These are phyloP conservation scores for Parietichytrium sp. DNA, from an alignment of 108 stramenopile genomes.

Conservation along the genomic window DNA sequence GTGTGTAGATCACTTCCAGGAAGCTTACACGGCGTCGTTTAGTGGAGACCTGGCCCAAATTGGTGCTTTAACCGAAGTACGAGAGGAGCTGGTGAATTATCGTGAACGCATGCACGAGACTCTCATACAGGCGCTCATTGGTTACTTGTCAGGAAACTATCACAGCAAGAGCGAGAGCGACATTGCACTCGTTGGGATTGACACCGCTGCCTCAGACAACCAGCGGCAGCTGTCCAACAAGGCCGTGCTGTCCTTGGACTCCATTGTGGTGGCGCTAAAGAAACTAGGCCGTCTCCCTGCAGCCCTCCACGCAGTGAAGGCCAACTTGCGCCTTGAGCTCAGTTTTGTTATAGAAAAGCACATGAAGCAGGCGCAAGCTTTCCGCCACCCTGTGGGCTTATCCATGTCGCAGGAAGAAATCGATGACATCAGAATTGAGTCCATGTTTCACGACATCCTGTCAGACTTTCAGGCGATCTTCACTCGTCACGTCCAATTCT, in stretches of 20 bases:
- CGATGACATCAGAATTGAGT: neutral
- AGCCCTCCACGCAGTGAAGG: slow-evolving; percentile 11
- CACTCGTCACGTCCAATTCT: slow-evolving; percentile 20
- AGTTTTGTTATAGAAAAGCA: neutral
- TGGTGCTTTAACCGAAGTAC: neutral
- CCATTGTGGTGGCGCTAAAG: slow-evolving; percentile 1
- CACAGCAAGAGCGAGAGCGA: neutral
- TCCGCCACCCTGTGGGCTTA: neutral
- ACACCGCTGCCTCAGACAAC: neutral
- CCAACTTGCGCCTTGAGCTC: neutral
- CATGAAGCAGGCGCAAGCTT: neutral
- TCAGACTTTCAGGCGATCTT: slow-evolving; percentile 37
- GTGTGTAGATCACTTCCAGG: slow-evolving; percentile 19
- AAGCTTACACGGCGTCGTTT: neutral
- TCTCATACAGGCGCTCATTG: neutral
- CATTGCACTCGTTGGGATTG: neutral
- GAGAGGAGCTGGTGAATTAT: neutral
- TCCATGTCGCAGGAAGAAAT: neutral
- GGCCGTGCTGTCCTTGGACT: neutral
- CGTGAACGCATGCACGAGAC: neutral
- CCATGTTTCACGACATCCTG: slow-evolving; percentile 1
- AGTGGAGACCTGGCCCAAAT: neutral
- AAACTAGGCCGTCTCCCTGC: neutral
- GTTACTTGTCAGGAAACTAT: neutral
- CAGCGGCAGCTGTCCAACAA: neutral